Evolutionary conservation across 169 alveolate species (phyloP).

Genomic region (Theileria orientalis): DNA sequence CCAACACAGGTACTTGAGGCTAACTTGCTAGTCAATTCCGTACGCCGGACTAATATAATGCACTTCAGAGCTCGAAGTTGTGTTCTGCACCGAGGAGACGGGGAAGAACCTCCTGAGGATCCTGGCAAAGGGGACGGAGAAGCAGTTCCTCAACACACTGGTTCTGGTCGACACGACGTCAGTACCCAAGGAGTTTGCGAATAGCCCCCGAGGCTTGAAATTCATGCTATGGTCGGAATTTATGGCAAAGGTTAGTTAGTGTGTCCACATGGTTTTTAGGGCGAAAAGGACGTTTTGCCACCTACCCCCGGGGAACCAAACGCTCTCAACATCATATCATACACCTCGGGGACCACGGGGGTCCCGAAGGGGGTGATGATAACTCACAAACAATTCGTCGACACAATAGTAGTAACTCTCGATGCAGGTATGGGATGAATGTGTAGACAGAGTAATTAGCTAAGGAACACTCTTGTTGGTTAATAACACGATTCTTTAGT

Average conservation of each 20-base stretch:
- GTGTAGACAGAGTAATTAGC: no score
- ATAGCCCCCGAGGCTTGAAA: slow-evolving; percentile 14
- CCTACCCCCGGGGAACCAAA: slow-evolving; percentile 75
- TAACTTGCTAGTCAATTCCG: neutral
- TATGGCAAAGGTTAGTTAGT: slow-evolving; percentile 15
- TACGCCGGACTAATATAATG: neutral
- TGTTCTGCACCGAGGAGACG: slow-evolving; percentile 46
- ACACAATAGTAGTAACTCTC: slow-evolving; percentile 39
- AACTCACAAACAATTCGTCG: slow-evolving; percentile 79
- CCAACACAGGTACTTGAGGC: slow-evolving; percentile 61
- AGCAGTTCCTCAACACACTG: slow-evolving; percentile 15
- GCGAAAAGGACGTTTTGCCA: slow-evolving; percentile 21
- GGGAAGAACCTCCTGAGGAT: slow-evolving; percentile 23
- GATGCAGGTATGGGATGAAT: neutral
- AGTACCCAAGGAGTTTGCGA: slow-evolving; percentile 18
- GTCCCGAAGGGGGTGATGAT: slow-evolving; percentile 96
- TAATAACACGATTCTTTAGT: neutral
- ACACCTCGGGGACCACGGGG: slow-evolving; percentile 98
- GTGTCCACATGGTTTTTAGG: slow-evolving; percentile 23
- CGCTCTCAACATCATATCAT: slow-evolving; percentile 86
- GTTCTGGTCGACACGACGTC: slow-evolving; percentile 25
- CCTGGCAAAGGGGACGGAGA: slow-evolving; percentile 45
- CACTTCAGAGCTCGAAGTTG: slow-evolving; percentile 29
- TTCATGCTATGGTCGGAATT: slow-evolving; percentile 67
- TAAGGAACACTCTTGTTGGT: no score